These are phyloP conservation scores for Cystofilobasidium bisporidii DNA, from an alignment of 768 basidiomycete species.

Conservation along the genomic window DNA sequence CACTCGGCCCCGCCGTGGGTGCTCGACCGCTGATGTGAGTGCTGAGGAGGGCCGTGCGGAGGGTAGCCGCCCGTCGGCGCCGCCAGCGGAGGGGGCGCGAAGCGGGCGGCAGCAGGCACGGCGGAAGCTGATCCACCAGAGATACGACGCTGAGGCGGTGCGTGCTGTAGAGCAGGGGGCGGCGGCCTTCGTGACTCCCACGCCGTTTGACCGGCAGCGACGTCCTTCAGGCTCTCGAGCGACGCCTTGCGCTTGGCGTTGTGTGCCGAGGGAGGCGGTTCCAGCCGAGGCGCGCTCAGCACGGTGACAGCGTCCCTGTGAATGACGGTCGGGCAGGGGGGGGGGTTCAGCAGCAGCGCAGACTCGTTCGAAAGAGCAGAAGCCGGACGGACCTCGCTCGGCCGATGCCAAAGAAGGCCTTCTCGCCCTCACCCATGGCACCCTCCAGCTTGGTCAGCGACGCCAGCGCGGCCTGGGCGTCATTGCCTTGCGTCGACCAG, in stretches of 20 bases:
- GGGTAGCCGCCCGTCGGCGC: background rate
- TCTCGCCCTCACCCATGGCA: slow-evolving; percentile 13
- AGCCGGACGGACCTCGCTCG: slow-evolving; percentile 16
- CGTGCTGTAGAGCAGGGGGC: background rate
- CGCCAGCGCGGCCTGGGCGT: slow-evolving; percentile 7
- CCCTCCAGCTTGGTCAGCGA: background rate
- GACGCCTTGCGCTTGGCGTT: background rate
- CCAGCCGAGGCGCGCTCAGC: slow-evolving; percentile 18
- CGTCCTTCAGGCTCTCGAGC: background rate
- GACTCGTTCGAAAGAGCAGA: background rate
- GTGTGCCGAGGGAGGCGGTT: background rate
- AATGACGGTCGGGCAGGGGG: background rate
- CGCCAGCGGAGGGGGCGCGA: background rate
- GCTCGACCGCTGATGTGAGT: background rate
- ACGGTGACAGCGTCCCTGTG: slow-evolving; percentile 27
- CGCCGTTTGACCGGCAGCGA: background rate
- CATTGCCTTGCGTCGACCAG: slow-evolving; percentile 13
- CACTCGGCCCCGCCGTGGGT: background rate
- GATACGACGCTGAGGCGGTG: no score
- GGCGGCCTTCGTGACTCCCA: background rate
- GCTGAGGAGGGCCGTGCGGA: background rate
- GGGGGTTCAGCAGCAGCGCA: no score
- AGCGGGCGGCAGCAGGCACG: background rate
- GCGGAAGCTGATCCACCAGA: background rate
- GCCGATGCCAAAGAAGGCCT: slow-evolving; percentile 21